These are phyloP conservation scores for Ascosphaera pollenicola DNA, from an alignment of 2,329 filamentous ascomycete genomes.

Conservation along the genomic window DNA sequence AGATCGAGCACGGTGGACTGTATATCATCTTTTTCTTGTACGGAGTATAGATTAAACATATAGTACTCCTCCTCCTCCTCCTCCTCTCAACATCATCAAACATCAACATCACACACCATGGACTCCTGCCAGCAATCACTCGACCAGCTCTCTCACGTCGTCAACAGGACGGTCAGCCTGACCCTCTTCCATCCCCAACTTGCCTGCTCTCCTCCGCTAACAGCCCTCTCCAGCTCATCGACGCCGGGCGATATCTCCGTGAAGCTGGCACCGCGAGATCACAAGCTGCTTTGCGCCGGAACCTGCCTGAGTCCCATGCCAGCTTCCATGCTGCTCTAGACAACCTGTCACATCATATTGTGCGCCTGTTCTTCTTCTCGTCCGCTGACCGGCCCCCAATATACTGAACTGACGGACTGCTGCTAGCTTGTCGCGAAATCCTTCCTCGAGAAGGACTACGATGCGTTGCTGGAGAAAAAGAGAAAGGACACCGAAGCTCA, in stretches of 20 bases:
- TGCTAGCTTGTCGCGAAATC: constrained; percentile 21
- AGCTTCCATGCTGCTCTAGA: constrained; percentile 19
- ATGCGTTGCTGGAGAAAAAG: constrained; percentile 14
- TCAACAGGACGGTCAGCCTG: constrained; percentile 16
- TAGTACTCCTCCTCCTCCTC: background rate
- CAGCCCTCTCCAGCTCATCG: constrained; percentile 14
- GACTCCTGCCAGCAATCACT: constrained; percentile 11
- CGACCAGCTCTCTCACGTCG: constrained; percentile 13
- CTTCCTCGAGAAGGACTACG: constrained; percentile 20
- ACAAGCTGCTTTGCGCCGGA: constrained; percentile 15
- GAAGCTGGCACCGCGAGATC: constrained; percentile 14
- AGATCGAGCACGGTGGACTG: background rate
- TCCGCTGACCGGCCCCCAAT: background rate
- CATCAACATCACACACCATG: background rate
- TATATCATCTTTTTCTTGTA: background rate
- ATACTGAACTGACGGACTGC: background rate
- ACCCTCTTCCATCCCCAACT: constrained; percentile 1
- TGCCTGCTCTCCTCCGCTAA: constrained; percentile 1
- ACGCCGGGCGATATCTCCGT: constrained; percentile 20
- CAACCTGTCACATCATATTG: constrained; percentile 20
- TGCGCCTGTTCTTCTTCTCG: constrained; percentile 8
- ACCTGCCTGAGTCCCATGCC: constrained; percentile 17
- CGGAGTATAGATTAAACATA: background rate
- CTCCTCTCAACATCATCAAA: background rate
- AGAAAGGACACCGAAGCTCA: constrained; percentile 4